Evolutionary conservation across 345 rosid species (phyloP), one percentile per base, ranked within the genome.

Genomic region (Ceriops tagal): DNA sequence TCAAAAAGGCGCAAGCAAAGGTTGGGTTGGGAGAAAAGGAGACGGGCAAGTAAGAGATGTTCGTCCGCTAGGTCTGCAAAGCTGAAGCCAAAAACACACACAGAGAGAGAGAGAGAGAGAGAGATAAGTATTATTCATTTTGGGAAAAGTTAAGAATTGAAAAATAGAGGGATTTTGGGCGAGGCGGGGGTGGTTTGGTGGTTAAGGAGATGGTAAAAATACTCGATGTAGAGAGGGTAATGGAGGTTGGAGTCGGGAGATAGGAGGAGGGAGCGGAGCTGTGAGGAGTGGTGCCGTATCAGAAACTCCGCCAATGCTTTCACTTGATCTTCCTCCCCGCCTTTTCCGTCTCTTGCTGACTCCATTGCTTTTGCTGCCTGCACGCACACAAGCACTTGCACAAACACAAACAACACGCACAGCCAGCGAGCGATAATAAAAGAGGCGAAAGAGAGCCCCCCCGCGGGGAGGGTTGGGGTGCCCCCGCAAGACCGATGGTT

Each of bases 171-270:
- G 58, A 21, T 19, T 22, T 28, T 26, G 18, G 1, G 24, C 22
- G 19, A 3, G 7, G 0, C 53, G 55, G 8, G 13, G 43, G 21
- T 11, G 11, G 1, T 6, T 61, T 0, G 2, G 1, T 0, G 2
- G 3, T 7, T 34, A 72, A 11, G 5, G 46, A 2, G 5, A 24
- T 1, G 13, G 53, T 46, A 59, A 49, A n/a, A 60, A 8, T 71
- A 92, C 98, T 89, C 89, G 76, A 89, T 49, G 73, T 56, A 68
- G 80, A 93, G 86, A 81, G 96, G 86, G 71, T 84, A 95, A 71
- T 92, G 96, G 68, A 89, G 87, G 62, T 92, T 87, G 53, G 96
- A 84, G 70, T 88, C 93, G n/a, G 89, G 53, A 68, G 89, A 76
- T 67, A 87, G 86, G 61, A 85, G 73, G 71, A 92, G 84, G 67